These are phyloP conservation scores for Purpureocillium lavendulum DNA, from an alignment of 2,329 filamentous ascomycete genomes.

Conservation along the genomic window DNA sequence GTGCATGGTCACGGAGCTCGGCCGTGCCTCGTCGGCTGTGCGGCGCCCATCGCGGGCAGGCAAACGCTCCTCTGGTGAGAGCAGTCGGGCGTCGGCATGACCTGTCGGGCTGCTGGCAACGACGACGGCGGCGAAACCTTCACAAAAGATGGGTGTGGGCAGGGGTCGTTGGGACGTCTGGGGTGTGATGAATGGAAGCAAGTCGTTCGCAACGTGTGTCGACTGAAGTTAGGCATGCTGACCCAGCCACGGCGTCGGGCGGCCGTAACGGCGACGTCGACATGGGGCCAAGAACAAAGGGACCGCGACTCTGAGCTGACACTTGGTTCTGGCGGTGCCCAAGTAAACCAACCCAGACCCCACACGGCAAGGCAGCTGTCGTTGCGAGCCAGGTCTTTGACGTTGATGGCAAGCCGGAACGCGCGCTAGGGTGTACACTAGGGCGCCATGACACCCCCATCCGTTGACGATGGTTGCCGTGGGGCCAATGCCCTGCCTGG, in stretches of 20 bases:
- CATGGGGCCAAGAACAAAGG: conserved; percentile 5
- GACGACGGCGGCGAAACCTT: too few relatives aligned
- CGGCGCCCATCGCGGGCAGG: too few relatives aligned
- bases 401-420: conserved; percentile 1
- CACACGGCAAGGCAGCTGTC: conserved; percentile 3
- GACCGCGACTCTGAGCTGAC: conserved; percentile 1
- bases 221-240: conserved; percentile 1
- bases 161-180: too few relatives aligned
- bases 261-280: conserved; percentile 1
- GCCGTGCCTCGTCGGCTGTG: too few relatives aligned
- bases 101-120: too few relatives aligned
- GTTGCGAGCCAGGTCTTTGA: neutral
- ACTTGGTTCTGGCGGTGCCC: neutral
- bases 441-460: conserved; percentile 3
- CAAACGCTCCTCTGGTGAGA: too few relatives aligned
- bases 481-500: neutral
- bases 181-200: too few relatives aligned
- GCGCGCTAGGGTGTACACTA: conserved; percentile 3
- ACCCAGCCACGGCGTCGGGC: conserved; percentile 1
- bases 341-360: conserved; percentile 1
- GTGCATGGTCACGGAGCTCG: too few relatives aligned
- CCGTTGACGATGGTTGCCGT: conserved; percentile 2
- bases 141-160: too few relatives aligned
- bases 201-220: too few relatives aligned
- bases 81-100: too few relatives aligned